Conservation (phyloP, 495 filamentous ascomycete genomes). For the Neurospora sp. region DNA sequence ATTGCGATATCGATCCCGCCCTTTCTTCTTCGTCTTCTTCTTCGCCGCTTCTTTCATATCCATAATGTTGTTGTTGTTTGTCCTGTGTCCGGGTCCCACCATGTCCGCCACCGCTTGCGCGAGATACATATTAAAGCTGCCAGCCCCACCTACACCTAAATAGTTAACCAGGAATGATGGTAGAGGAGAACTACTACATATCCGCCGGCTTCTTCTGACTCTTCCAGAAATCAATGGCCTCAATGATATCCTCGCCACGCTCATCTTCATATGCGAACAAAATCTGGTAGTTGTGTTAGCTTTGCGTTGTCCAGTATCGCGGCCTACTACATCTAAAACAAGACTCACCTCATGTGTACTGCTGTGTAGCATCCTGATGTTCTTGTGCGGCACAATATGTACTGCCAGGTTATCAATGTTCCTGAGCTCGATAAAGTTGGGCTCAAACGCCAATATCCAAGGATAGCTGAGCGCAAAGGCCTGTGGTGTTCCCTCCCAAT, state of each 20-base stretch:
- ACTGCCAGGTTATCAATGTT: conserved; percentile 88
- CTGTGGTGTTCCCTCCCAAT: conserved; percentile 90
- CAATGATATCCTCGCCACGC: conserved; percentile 83
- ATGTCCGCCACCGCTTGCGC: not conserved
- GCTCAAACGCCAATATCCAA: conserved; percentile 95
- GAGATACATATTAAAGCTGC: not conserved
- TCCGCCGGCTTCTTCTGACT: conserved; percentile 36
- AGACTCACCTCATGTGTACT: conserved; percentile 82
- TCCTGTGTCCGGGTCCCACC: not conserved
- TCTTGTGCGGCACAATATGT: conserved; percentile 89
- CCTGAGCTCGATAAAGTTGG: conserved; percentile 96
- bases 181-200: not conserved
- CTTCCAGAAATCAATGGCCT: conserved; percentile 95
- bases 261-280: conserved; percentile 97
- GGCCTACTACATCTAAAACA: too few relatives aligned
- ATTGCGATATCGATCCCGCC: not conserved
- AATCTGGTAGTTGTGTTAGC: conserved; percentile 48
- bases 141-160: not conserved
- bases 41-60: not conserved
- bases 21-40: not conserved
- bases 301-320: not conserved
- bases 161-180: not conserved
- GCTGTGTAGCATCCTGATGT: conserved; percentile 93
- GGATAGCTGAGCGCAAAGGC: conserved; percentile 88
- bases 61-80: not conserved